These are phyloP conservation scores for Diaporthe sp. DNA, from an alignment of 2,329 filamentous ascomycete species.

Conservation along the genomic window DNA sequence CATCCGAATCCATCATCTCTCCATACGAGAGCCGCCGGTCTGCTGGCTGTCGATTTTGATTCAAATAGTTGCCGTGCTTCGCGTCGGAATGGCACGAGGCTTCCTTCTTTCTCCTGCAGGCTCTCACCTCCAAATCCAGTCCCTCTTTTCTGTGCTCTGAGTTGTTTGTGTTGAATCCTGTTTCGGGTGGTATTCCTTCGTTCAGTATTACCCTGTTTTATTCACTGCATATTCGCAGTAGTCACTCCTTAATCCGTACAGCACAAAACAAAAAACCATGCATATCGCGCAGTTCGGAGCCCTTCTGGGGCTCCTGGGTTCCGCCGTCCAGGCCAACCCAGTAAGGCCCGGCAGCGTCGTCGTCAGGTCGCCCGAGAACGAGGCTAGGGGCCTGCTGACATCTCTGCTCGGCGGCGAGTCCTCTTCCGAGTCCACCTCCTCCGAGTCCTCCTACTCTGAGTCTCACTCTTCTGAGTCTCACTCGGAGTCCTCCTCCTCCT, in stretches of 20 bases:
- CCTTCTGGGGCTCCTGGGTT: slow-evolving; percentile 38
- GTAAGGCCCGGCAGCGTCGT: slow-evolving; percentile 34
- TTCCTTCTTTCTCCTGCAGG: slow-evolving; percentile 30
- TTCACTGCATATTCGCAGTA: slow-evolving; percentile 38
- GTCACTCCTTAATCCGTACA: slow-evolving; percentile 35
- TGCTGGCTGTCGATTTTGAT: neutral
- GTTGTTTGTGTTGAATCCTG: slow-evolving; percentile 38
- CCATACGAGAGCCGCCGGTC: slow-evolving; percentile 21
- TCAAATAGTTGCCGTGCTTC: slow-evolving; percentile 32
- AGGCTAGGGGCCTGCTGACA: slow-evolving; percentile 23
- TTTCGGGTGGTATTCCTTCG: slow-evolving; percentile 34
- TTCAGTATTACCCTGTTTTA: slow-evolving; percentile 25
- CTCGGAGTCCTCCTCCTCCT: slow-evolving; percentile 1
- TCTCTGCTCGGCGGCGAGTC: slow-evolving; percentile 13
- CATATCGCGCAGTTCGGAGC: slow-evolving; percentile 38
- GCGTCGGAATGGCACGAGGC: neutral
- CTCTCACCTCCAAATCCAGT: slow-evolving; percentile 38
- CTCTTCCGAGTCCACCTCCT: slow-evolving; percentile 2
- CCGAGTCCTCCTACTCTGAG: slow-evolving; percentile 19
- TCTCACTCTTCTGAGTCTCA: neutral
- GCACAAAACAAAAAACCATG: slow-evolving; percentile 31
- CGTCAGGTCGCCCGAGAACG: slow-evolving; percentile 36
- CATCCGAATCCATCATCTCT: slow-evolving; percentile 18
- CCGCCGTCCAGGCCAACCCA: slow-evolving; percentile 37
- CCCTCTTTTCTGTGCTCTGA: slow-evolving; percentile 40